Percentiles rank a stretch among this genome's conserved stretches.
These are phyloP conservation scores for Phaeosphaeriaceae sp. DNA, from an alignment of 2,329 filamentous ascomycete species.

Conservation along the genomic window DNA sequence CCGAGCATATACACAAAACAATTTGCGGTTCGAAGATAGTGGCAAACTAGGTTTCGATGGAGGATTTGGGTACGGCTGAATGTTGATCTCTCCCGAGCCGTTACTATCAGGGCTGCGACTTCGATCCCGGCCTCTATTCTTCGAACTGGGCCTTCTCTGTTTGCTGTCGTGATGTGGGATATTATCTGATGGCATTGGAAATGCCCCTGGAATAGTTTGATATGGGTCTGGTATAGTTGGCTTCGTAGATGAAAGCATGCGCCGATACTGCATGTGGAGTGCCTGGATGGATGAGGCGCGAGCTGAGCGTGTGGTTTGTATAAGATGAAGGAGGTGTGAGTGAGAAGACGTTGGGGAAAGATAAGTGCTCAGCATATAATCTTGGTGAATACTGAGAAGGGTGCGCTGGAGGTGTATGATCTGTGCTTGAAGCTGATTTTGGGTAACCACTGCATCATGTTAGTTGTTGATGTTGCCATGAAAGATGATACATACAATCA, in stretches of 20 bases:
- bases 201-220: constrained; percentile 23
- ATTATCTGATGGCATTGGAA: constrained; percentile 13
- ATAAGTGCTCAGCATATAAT: constrained; percentile 31
- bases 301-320: constrained; percentile 34
- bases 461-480: background rate
- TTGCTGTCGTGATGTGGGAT: constrained; percentile 1
- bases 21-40: constrained; percentile 5
- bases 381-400: constrained; percentile 37
- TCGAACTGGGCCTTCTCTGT: constrained; percentile 7
- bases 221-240: constrained; percentile 11
- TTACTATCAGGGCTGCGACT: constrained; percentile 9
- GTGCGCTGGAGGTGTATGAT: constrained; percentile 42
- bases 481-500: constrained; percentile 28
- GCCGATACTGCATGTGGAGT: constrained; percentile 35
- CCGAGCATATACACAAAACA: constrained; percentile 42
- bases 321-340: constrained; percentile 35
- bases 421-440: constrained; percentile 40
- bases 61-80: constrained; percentile 7
- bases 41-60: constrained; percentile 1
- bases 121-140: constrained; percentile 8
- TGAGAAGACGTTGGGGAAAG: constrained; percentile 29
- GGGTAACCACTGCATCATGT: constrained; percentile 29
- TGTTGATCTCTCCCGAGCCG: constrained; percentile 7
- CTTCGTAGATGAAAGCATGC: constrained; percentile 23
- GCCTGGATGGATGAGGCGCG: constrained; percentile 37